Evolutionary conservation across 768 basidiomycete genomes (phyloP).

Genomic region (Lyophyllum atratum): DNA sequence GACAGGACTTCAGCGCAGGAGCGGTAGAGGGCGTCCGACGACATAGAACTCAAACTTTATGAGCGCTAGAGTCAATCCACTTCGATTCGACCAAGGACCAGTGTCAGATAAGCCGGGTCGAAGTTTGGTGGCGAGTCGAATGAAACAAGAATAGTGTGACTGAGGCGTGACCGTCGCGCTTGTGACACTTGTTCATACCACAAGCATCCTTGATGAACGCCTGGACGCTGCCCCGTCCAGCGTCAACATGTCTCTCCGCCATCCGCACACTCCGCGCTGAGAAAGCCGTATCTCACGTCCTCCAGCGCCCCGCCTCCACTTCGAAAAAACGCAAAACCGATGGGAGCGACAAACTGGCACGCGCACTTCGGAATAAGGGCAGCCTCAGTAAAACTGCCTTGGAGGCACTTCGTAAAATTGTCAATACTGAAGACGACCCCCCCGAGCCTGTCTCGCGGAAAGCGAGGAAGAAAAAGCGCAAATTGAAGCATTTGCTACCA

Average conservation of each 20-base stretch:
- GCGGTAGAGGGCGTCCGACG: constrained; percentile 43
- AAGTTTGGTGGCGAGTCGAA: not conserved
- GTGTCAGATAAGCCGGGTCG: not conserved
- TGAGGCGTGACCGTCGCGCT: not conserved
- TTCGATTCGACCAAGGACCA: too few relatives aligned
- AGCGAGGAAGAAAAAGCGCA: not conserved
- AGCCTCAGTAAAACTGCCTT: not conserved
- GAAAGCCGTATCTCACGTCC: not conserved
- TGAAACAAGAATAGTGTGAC: not conserved
- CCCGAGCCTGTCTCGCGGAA: not conserved
- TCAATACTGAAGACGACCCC: not conserved
- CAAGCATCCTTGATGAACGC: not conserved
- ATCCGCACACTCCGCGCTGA: not conserved
- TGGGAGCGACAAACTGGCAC: not conserved
- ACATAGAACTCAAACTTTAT: not conserved
- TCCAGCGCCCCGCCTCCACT: not conserved
- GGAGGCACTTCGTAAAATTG: not conserved
- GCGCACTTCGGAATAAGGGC: not conserved
- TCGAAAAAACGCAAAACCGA: not conserved
- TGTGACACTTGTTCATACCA: not conserved
- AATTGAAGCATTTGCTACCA: not conserved
- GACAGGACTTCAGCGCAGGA: constrained; percentile 70
- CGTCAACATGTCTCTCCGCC: constrained; percentile 1
- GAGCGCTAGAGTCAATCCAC: not conserved
- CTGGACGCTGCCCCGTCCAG: not conserved